These are phyloP conservation scores for Aspergillus hortae DNA, from an alignment of 2,329 filamentous ascomycete genomes.

Conservation along the genomic window DNA sequence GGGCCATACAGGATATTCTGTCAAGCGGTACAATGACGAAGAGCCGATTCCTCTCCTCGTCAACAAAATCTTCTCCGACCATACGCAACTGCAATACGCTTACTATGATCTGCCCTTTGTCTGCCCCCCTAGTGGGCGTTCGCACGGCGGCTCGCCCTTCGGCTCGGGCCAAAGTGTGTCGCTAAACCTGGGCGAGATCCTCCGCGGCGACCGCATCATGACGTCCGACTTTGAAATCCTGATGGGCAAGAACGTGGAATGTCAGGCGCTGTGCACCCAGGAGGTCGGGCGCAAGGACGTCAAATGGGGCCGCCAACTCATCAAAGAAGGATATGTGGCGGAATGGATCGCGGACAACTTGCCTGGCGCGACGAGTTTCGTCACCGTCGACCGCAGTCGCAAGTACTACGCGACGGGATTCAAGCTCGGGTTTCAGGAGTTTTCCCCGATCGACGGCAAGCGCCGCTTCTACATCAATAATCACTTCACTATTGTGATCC, in stretches of 20 bases:
- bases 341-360: conserved; percentile 95
- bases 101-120: conserved; percentile 87
- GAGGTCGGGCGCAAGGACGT: conserved; percentile 64
- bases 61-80: conserved; percentile 88
- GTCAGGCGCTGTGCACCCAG: conserved; percentile 67
- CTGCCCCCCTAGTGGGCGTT: conserved; percentile 70
- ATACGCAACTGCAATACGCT: conserved; percentile 85
- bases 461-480: conserved; percentile 77
- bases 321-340: conserved; percentile 76
- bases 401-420: conserved; percentile 91
- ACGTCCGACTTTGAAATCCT: conserved; percentile 77
- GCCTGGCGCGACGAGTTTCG: conserved; percentile 82
- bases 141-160: conserved; percentile 62
- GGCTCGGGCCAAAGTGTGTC: conserved; percentile 74
- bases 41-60: conserved; percentile 80
- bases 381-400: conserved; percentile 75
- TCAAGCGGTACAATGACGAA: conserved; percentile 72
- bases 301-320: conserved; percentile 65
- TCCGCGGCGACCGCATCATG: conserved; percentile 81
- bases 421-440: conserved; percentile 77
- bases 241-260: conserved; percentile 73
- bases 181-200: conserved; percentile 80
- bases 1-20: conserved; percentile 66
- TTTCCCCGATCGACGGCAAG: conserved; percentile 56
- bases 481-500: conserved; percentile 79